Base-by-base conservation (phyloP, 345 rosid genomes). In the Geranium rotundifolium region DNA sequence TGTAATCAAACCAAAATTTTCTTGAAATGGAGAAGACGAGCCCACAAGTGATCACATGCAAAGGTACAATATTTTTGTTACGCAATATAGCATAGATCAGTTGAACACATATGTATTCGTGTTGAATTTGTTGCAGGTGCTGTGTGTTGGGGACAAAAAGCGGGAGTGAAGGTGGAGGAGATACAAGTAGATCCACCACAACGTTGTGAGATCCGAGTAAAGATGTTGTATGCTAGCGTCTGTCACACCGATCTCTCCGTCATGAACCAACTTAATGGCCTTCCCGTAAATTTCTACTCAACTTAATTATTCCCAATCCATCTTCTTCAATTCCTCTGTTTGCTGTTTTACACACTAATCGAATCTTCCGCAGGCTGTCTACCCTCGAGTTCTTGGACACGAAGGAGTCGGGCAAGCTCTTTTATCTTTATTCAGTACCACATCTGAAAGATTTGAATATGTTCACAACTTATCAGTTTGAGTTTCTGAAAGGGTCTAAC, bases 381-480 rank as follows among this genome's bases (percentile, higher is more conserved):
- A 79, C 68, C 95, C 91, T 1, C 81, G 79, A 71, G 82, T 90
- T 52, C 54, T 90, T 4, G 95, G 92, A 20, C 95, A 90, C 30
- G 89, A 90, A 76, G 92, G 95, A 1, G 80, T 73, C 59, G 90
- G 93, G 95, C 85, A 73, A 64, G 29, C 52, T 19, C 61, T 65
- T 7, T 65, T 49, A 12, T 29, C 9, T 27, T 8, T 20, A n/a
- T 29, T 13, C 27, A n/a, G n/a, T n/a, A n/a, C n/a, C n/a, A n/a
- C n/a, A n/a, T n/a, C n/a, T n/a, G n/a, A n/a, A n/a, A n/a, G n/a
- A n/a, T n/a, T n/a, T n/a, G n/a, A n/a, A n/a, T n/a, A n/a, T n/a
- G n/a, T n/a, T n/a, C n/a, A n/a, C n/a, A n/a, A n/a, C n/a, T n/a
- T n/a, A n/a, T n/a, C n/a, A n/a, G n/a, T n/a, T n/a, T n/a, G n/a